A percentile compares a stretch with the other conserved stretches of the same genome.
Evolutionary conservation across 345 rosid genomes (phyloP).

Genomic region (Moricandia arvensis): DNA sequence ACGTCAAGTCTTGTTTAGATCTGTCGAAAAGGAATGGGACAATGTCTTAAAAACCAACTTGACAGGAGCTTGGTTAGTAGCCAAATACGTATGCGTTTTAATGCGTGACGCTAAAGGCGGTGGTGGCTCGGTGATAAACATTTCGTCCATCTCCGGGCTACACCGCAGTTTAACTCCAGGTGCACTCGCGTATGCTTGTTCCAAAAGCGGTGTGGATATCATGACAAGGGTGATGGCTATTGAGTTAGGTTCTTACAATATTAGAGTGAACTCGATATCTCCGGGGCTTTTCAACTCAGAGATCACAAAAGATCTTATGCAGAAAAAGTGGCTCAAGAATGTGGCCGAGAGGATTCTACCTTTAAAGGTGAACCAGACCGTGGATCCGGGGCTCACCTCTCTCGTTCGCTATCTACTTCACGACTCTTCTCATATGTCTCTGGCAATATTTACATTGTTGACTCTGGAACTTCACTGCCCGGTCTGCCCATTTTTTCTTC

Average conservation of each 20-base stretch:
- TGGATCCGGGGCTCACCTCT: neutral
- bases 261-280: neutral
- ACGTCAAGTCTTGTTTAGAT: neutral
- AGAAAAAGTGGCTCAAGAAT: neutral
- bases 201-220: neutral
- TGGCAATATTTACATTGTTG: neutral
- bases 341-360: neutral
- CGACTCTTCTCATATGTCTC: neutral
- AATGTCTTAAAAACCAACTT: neutral
- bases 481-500: too few species aligned
- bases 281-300: neutral
- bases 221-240: neutral
- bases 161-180: neutral
- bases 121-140: neutral
- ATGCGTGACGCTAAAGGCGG: neutral
- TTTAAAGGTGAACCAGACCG: neutral
- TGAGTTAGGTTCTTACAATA: neutral
- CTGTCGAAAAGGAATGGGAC: neutral
- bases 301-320: neutral
- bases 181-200: neutral
- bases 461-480: neutral
- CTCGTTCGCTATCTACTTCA: slow-evolving; percentile 2
- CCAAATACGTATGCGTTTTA: neutral
- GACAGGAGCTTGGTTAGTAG: neutral
- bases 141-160: neutral